Conservation (phyloP, 2,329 filamentous ascomycete species). For the Stachybotrys chartarum region DNA sequence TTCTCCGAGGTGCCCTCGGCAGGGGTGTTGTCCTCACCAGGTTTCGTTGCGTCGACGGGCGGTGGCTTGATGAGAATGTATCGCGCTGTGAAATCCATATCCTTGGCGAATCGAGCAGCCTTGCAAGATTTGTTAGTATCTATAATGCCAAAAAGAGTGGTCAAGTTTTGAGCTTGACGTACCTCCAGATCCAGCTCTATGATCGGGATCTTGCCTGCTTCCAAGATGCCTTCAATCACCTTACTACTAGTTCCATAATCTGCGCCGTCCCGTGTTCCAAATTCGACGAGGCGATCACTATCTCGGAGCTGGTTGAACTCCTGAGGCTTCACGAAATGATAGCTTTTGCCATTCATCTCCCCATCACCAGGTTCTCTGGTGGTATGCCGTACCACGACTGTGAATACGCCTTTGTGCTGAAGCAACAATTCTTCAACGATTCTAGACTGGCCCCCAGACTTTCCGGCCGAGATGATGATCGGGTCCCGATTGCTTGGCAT, state of each 20-base stretch:
- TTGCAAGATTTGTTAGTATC: slow-evolving; percentile 14
- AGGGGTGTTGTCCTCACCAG: slow-evolving; percentile 2
- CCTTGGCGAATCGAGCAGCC: slow-evolving; percentile 50
- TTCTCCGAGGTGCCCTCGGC: background rate
- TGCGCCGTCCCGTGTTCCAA: slow-evolving; percentile 38
- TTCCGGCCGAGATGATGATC: slow-evolving; percentile 63
- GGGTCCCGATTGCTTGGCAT: slow-evolving; percentile 42
- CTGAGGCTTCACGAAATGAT: slow-evolving; percentile 48
- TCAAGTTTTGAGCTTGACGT: slow-evolving; percentile 15
- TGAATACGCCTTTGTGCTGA: slow-evolving; percentile 59
- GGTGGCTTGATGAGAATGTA: slow-evolving; percentile 46
- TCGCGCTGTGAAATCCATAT: slow-evolving; percentile 48
- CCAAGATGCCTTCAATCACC: slow-evolving; percentile 41
- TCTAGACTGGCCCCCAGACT: slow-evolving; percentile 54
- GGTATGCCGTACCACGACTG: slow-evolving; percentile 47
- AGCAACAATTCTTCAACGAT: slow-evolving; percentile 57
- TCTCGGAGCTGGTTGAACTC: slow-evolving; percentile 53
- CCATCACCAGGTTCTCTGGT: slow-evolving; percentile 41
- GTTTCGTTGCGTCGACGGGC: slow-evolving; percentile 13
- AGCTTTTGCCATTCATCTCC: slow-evolving; percentile 44
- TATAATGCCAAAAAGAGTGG: background rate
- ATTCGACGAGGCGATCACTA: slow-evolving; percentile 53
- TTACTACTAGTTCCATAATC: slow-evolving; percentile 52
- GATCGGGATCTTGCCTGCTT: slow-evolving; percentile 52
- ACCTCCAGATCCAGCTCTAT: slow-evolving; percentile 47